These are phyloP conservation scores for Penicillium sp. DNA, from an alignment of 2,329 filamentous ascomycete genomes.

Conservation along the genomic window DNA sequence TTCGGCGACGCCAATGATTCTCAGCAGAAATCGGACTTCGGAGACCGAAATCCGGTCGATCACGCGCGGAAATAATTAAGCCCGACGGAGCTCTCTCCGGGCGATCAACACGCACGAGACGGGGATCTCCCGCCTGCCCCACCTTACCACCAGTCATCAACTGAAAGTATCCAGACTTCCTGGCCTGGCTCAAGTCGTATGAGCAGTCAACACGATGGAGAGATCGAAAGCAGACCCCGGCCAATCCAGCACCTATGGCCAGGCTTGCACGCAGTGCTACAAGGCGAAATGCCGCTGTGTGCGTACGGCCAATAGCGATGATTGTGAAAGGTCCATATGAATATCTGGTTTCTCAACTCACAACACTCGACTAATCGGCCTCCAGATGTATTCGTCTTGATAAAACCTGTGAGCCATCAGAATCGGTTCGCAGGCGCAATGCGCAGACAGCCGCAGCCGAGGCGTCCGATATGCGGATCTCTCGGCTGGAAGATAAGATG, in stretches of 20 bases:
- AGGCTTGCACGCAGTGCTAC: constrained; percentile 30
- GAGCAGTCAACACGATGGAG: constrained; percentile 12
- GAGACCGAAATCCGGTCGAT: too few species aligned
- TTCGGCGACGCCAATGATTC: too few species aligned
- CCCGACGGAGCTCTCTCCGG: too few species aligned
- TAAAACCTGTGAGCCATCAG: constrained; percentile 36
- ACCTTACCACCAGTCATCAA: not conserved
- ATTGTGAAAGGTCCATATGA: constrained; percentile 26
- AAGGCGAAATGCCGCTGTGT: constrained; percentile 34
- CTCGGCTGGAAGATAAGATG: constrained; percentile 36
- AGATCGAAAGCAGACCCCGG: constrained; percentile 3
- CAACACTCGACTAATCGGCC: constrained; percentile 5
- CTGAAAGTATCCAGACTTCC: not conserved
- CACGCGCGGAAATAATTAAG: too few species aligned
- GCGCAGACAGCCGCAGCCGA: constrained; percentile 17
- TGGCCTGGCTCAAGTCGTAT: not conserved
- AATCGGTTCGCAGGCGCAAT: constrained; percentile 33
- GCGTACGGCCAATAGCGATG: constrained; percentile 10
- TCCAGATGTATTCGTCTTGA: constrained; percentile 37
- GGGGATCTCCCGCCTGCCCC: too few species aligned
- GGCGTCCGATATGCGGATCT: constrained; percentile 33
- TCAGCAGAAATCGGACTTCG: too few species aligned
- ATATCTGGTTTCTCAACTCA: not conserved
- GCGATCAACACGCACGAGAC: too few species aligned
- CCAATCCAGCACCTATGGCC: constrained; percentile 25